Base-by-base conservation (phyloP, 1,139 yeast genomes). In the Taphrina flavorubra region DNA sequence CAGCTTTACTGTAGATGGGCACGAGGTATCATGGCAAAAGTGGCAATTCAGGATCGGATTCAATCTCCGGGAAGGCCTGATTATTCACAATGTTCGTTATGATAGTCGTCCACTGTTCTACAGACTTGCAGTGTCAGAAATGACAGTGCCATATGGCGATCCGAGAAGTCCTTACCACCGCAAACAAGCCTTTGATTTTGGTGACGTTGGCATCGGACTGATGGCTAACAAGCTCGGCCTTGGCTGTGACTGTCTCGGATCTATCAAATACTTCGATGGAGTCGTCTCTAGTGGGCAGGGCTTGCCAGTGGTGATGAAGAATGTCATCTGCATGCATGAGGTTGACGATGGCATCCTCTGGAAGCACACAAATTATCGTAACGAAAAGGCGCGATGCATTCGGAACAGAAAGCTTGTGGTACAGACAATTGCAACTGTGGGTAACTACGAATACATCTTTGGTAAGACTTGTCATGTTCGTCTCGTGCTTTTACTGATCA, bases 171-270 rank as follows among this genome's bases (percentile, higher is more conserved):
- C 92, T 64, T 92, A 88, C 77, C 92, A 88, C 76, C 84, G 94
- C 81, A 89, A 89, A 78, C 95, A 89, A 74, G 95, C 95, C 57
- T 85, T 89, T 78, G 95, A 89, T 79, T 86, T 89, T 74, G 95
- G 95, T 76, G 95, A 89, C 79, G 88, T 88, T 77, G 95, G 95
- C 80, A 92, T 92, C 72, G 95, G 95, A 75, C 85, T 86, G 81
- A 86, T 89, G 86, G 86, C 95, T 65, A 89, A 89, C 79, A 90
- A 92, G 53, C 82, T 89, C 74, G 80, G 89, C 31, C 82, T 89
- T 69, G 94, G 94, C 49, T 89, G 95, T 78, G 95, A 89, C 78
- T 89, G 95, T 80, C 88, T 88, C 77, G 95, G 94, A 75, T 91
- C 86, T 59, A 89, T 89, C 74, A 92, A 89, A 77, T 89, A 89